Conservation (phyloP, 331 rosid genomes). For the Rosa hybrid region DNA sequence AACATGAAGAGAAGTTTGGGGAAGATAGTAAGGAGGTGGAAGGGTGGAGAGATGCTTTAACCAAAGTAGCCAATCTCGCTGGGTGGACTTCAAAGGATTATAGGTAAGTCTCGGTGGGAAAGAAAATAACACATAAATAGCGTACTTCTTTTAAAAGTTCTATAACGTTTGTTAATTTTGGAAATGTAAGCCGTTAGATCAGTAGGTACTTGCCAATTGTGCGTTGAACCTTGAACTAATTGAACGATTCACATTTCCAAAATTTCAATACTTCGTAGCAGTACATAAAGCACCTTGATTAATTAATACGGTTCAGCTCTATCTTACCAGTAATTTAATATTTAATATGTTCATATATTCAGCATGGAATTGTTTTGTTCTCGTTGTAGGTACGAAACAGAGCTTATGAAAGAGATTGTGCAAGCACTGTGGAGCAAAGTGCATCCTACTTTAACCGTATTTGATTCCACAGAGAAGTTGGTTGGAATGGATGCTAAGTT, state of each 20-base stretch:
- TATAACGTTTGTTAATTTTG: too few species aligned
- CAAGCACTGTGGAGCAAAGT: background rate
- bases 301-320: too few species aligned
- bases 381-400: conserved; percentile 10
- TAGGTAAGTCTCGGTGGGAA: background rate
- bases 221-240: too few species aligned
- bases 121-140: too few species aligned
- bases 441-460: conserved; percentile 3
- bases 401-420: conserved; percentile 10
- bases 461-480: conserved; percentile 5
- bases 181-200: too few species aligned
- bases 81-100: conserved; percentile 12
- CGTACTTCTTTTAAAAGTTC: background rate
- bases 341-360: too few species aligned
- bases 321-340: too few species aligned
- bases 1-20: background rate
- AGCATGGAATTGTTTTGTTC: too few species aligned
- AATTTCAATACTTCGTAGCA: too few species aligned
- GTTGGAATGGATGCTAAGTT: conserved; percentile 16
- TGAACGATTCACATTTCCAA: too few species aligned
- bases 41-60: conserved; percentile 17
- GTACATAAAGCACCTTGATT: too few species aligned
- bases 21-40: background rate
- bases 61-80: background rate
- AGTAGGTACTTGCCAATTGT: too few species aligned